Percentiles rank a stretch among this genome's conserved stretches.
Conservation (phyloP, 2,329 filamentous ascomycete genomes). For the Rhexocercosporidium sp. region DNA sequence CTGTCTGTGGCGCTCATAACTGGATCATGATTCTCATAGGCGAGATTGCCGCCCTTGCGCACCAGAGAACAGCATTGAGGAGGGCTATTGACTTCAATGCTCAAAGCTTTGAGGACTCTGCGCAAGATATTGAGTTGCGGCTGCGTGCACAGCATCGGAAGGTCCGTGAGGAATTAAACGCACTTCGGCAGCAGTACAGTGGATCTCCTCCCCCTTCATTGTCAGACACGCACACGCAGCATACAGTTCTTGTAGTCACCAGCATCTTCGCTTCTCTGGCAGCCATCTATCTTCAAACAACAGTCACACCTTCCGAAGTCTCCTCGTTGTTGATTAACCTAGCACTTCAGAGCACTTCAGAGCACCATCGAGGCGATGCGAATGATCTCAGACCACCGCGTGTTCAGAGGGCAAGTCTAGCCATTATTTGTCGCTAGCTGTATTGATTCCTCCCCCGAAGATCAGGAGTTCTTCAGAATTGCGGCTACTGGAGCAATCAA, state of each 20-base stretch:
- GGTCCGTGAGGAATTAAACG: conserved; percentile 5
- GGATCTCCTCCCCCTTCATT: conserved; percentile 9
- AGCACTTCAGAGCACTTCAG: no score
- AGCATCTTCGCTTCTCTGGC: conserved; percentile 28
- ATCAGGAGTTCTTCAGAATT: conserved; percentile 28
- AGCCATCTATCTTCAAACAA: conserved; percentile 29
- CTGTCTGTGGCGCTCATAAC: neutral
- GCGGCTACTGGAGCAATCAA: conserved; percentile 1
- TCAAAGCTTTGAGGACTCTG: neutral
- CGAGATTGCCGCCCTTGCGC: neutral
- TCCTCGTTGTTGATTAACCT: neutral
- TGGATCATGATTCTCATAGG: conserved; percentile 1
- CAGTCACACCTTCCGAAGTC: neutral
- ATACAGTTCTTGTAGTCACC: conserved; percentile 22
- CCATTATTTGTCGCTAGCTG: conserved; percentile 32
- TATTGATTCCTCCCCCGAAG: conserved; percentile 21
- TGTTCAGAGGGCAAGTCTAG: conserved; percentile 29
- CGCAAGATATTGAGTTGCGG: neutral
- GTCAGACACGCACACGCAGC: conserved; percentile 9
- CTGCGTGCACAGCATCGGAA: neutral
- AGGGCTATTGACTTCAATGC: neutral
- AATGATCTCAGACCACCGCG: conserved; percentile 20
- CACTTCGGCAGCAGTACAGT: neutral
- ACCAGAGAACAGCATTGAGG: neutral
- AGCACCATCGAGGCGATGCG: neutral